Base-by-base conservation (phyloP, 2,329 filamentous ascomycete species). In the Lecanicillium sp. region DNA sequence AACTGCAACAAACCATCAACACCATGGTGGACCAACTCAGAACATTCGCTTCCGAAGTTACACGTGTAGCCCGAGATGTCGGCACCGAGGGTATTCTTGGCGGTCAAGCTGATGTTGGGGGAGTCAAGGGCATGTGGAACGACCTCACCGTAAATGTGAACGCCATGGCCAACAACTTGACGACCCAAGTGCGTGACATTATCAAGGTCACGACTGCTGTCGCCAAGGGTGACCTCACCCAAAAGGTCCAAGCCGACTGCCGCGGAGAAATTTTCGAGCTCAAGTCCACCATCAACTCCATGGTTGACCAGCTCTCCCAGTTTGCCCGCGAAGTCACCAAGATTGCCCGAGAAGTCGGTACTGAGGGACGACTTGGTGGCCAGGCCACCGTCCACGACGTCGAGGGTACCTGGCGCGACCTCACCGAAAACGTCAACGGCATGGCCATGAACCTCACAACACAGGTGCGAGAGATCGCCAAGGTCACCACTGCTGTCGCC, bases 381-480 rank as follows among this genome's bases (percentile, higher is more conserved):
- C 93, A 98, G 67, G 91, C 93, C 41, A 93, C 90, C 17, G 87
- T 97, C 6, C 91, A 95, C 62, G 91, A 95, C 64, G 93, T 97
- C 26, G 87, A 95, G 68, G 91, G 91, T 54, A 97, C 94, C 44
- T 97, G 93, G 91, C 88, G 90, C 61, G 90, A 96, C 64, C 75
- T 98, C 53, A 98, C 91, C 3, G 86, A 91, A 62, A 90, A 90
- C 54, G 91, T 98, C 69, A 98, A 98, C 69, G 87, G 90, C 57
- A 97, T 98, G 91, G 91, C 91, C 62, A 94, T 93, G 78, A 98
- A 97, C 66, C 73, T 98, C 58, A 97, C 91, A 3, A 95, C 93
- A 5, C 91, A 98, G 72, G 93, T 98, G 63, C 85, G 91, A 71
- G 90, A 96, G 68, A 98, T 98, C 58, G 93, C 91, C 53, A 89